These are phyloP conservation scores for Pleurotus tuoliensis DNA, from an alignment of 768 basidiomycete genomes.

Conservation along the genomic window DNA sequence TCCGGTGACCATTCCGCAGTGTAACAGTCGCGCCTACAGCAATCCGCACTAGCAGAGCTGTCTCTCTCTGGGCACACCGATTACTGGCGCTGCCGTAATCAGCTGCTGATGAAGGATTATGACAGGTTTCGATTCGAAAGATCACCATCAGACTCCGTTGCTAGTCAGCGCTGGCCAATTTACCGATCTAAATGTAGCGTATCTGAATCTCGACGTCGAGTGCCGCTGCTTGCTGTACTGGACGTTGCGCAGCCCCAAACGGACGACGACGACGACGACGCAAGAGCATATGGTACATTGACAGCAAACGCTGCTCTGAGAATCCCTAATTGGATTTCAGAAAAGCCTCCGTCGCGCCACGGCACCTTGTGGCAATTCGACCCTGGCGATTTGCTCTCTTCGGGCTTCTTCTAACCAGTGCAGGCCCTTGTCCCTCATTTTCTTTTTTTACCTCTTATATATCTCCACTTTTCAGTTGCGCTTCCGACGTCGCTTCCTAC, in stretches of 20 bases:
- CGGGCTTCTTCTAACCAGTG: conserved; percentile 8
- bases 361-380: neutral
- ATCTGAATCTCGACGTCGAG: too few species aligned
- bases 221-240: too few species aligned
- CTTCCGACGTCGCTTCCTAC: neutral
- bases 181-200: too few species aligned
- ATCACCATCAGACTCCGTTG: too few species aligned
- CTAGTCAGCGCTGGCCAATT: too few species aligned
- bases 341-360: neutral
- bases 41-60: neutral
- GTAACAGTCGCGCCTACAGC: too few species aligned
- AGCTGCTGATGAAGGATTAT: neutral
- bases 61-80: neutral
- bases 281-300: too few species aligned
- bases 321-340: neutral
- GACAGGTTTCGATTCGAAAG: too few species aligned
- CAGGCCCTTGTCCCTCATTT: conserved; percentile 1
- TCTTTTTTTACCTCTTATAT: neutral
- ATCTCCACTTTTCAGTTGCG: neutral
- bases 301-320: too few species aligned
- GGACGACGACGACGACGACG: too few species aligned
- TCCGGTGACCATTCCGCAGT: too few species aligned
- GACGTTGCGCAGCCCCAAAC: too few species aligned
- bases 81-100: conserved; percentile 1
- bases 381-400: neutral